These are phyloP conservation scores for Fusarium austroafricanum DNA, from an alignment of 2,329 filamentous ascomycete genomes.

Conservation along the genomic window DNA sequence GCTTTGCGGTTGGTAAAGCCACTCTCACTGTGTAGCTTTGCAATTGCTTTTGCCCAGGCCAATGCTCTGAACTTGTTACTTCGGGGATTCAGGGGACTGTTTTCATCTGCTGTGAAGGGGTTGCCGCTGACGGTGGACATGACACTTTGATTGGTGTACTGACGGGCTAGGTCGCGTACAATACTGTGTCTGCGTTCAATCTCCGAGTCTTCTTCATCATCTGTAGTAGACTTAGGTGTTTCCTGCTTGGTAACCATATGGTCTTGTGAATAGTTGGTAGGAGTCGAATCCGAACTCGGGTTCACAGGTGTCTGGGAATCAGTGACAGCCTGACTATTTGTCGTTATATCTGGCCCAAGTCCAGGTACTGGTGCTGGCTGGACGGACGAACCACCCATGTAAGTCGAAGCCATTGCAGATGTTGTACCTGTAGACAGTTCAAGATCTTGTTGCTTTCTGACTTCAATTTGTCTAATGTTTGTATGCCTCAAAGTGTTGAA, in stretches of 20 bases:
- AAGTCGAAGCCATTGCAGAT: conserved; percentile 17
- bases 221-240: conserved; percentile 1
- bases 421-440: background rate
- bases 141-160: conserved; percentile 63
- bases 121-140: conserved; percentile 54
- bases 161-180: conserved; percentile 63
- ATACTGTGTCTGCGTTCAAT: conserved; percentile 44
- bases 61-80: conserved; percentile 37
- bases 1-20: conserved; percentile 47
- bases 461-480: background rate
- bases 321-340: background rate
- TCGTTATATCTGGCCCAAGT: background rate
- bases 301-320: background rate
- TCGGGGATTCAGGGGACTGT: conserved; percentile 61
- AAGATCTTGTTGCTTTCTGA: background rate
- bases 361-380: background rate
- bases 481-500: background rate
- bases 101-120: conserved; percentile 48
- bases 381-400: background rate
- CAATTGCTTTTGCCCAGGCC: conserved; percentile 39
- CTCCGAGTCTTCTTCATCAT: conserved; percentile 56
- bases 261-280: background rate
- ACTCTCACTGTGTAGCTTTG: conserved; percentile 29
- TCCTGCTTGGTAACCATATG: background rate
- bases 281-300: conserved; percentile 4